A percentile compares a stretch with the other conserved stretches of the same genome.
These are phyloP conservation scores for Aureobasidium sp. DNA, from an alignment of 2,329 filamentous ascomycete species.

Conservation along the genomic window DNA sequence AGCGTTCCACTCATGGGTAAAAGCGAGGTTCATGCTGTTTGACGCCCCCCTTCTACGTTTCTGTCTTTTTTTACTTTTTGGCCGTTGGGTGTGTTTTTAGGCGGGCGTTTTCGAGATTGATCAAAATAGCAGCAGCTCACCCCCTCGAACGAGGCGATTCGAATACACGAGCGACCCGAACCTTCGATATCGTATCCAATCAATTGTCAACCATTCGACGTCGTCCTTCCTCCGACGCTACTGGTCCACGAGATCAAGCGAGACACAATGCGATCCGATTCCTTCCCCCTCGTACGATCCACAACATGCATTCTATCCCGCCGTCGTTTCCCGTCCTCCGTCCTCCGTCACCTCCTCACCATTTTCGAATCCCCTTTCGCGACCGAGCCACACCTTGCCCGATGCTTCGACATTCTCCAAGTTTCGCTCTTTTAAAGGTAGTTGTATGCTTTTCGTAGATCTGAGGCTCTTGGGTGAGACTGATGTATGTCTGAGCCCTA, in stretches of 20 bases:
- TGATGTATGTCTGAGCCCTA: neutral
- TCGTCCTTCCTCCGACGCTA: neutral
- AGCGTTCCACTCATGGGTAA: conserved; percentile 11
- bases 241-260: conserved; percentile 5
- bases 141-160: conserved; percentile 10
- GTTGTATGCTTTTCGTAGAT: neutral
- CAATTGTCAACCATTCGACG: conserved; percentile 12
- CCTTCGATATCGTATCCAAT: conserved; percentile 14
- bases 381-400: neutral
- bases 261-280: conserved; percentile 1
- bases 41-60: conserved; percentile 5
- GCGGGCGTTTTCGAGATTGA: conserved; percentile 13
- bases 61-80: neutral
- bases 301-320: conserved; percentile 7
- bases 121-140: conserved; percentile 15
- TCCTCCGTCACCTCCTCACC: conserved; percentile 7
- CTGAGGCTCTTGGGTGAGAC: neutral
- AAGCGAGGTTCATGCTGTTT: conserved; percentile 8
- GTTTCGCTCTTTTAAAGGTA: neutral
- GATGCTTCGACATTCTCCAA: neutral
- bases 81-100: neutral
- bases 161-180: conserved; percentile 11
- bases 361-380: neutral
- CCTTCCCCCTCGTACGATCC: conserved; percentile 1
- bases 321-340: conserved; percentile 7